Conservation (phyloP, 495 filamentous ascomycete genomes). For the Penicillium lividum region DNA sequence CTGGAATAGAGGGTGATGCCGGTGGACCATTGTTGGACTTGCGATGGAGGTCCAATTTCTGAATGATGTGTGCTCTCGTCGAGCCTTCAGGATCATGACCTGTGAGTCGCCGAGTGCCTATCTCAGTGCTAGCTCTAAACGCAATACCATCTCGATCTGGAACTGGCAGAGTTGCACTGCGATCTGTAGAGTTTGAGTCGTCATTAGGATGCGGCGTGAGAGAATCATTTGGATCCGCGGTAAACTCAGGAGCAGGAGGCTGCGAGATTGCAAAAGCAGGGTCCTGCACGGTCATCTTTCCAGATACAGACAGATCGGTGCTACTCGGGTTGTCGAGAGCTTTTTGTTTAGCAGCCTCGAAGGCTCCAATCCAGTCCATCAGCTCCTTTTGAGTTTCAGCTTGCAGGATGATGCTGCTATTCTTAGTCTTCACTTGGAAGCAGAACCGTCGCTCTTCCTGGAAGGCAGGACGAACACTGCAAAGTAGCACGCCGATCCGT, state of each 20-base stretch:
- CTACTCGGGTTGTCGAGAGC: conserved; percentile 77
- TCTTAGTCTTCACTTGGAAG: conserved; percentile 98
- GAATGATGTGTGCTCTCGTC: conserved; percentile 84
- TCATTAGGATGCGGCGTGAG: conserved; percentile 61
- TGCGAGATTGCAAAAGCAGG: conserved; percentile 92
- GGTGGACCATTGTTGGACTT: conserved; percentile 61
- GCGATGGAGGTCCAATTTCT: conserved; percentile 87
- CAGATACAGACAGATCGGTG: conserved; percentile 58
- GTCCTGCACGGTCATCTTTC: conserved; percentile 60
- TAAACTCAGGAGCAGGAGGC: conserved; percentile 84
- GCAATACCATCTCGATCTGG: conserved; percentile 60
- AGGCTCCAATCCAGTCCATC: conserved; percentile 87
- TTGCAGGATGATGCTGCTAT: conserved; percentile 83
- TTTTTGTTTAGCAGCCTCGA: conserved; percentile 89
- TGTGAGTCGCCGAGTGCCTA: conserved; percentile 52
- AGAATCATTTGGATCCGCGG: conserved; percentile 70
- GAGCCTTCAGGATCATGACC: conserved; percentile 54
- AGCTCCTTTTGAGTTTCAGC: conserved; percentile 89
- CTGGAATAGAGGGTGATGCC: conserved; percentile 37
- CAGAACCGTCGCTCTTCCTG: conserved; percentile 94
- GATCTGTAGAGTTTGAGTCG: conserved; percentile 55
- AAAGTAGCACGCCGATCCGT: conserved; percentile 91
- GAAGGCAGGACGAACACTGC: conserved; percentile 84
- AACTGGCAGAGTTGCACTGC: conserved; percentile 64
- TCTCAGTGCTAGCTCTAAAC: conserved; percentile 71